These are phyloP conservation scores for Chaetoscypha palmicola DNA, from an alignment of 2,329 filamentous ascomycete species.

Conservation along the genomic window DNA sequence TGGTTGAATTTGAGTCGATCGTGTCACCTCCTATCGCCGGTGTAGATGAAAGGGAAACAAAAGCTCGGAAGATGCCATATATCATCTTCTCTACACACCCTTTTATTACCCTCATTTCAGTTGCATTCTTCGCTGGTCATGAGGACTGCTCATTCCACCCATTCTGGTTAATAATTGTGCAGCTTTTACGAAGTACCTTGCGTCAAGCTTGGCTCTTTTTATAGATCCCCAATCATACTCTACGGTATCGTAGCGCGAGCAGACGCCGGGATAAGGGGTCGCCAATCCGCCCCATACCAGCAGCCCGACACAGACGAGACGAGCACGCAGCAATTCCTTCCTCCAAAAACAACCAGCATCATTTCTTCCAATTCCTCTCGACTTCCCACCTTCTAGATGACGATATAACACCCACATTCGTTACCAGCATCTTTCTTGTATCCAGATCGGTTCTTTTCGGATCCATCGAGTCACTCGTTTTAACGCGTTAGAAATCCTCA, in stretches of 20 bases:
- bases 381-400: slow-evolving; percentile 15
- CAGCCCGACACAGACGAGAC: slow-evolving; percentile 15
- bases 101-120: slow-evolving; percentile 18
- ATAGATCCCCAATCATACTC: slow-evolving; percentile 28
- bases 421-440: slow-evolving; percentile 22
- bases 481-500: slow-evolving; percentile 17
- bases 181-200: slow-evolving; percentile 20
- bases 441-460: slow-evolving; percentile 14
- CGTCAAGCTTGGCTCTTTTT: slow-evolving; percentile 23
- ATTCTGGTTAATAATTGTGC: slow-evolving; percentile 18
- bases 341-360: slow-evolving; percentile 9
- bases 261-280: too few relatives aligned
- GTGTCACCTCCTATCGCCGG: too few relatives aligned
- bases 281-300: slow-evolving; percentile 25
- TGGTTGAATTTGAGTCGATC: too few relatives aligned
- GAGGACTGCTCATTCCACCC: slow-evolving; percentile 20
- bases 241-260: too few relatives aligned
- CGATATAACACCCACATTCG: slow-evolving; percentile 21
- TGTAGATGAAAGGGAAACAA: not conserved
- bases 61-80: not conserved
- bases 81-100: not conserved
- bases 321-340: slow-evolving; percentile 13
- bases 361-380: slow-evolving; percentile 10
- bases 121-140: slow-evolving; percentile 22
- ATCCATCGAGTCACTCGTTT: slow-evolving; percentile 28